A percentile compares a stretch with the other conserved stretches of the same genome.
Conservation (phyloP, 805 yeast genomes). For the Schizosaccharomyces osmophilus region DNA sequence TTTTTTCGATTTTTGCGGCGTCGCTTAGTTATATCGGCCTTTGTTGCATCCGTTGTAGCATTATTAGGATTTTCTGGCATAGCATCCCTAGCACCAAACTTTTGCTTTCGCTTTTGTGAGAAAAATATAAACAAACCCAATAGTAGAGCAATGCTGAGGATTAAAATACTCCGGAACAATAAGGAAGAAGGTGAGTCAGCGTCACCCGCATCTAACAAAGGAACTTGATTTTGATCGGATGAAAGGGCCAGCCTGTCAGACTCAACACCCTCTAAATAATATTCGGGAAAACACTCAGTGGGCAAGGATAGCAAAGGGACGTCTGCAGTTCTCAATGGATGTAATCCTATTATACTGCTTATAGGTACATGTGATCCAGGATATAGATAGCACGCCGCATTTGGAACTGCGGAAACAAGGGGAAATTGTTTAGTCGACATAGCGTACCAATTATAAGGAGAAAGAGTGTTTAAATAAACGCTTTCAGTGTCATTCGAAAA, state of each 20-base stretch:
- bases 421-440: slow-evolving; percentile 59
- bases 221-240: background rate
- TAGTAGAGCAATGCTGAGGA: background rate
- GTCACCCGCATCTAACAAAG: background rate
- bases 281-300: background rate
- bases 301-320: background rate
- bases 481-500: background rate
- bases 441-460: slow-evolving; percentile 39
- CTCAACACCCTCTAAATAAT: background rate
- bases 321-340: background rate
- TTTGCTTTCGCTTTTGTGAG: too few relatives aligned
- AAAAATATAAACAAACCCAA: background rate
- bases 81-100: background rate
- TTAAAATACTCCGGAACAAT: background rate
- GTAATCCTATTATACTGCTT: background rate
- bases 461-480: background rate
- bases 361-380: background rate
- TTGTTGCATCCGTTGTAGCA: background rate
- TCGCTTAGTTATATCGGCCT: background rate
- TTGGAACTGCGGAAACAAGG: slow-evolving; percentile 54
- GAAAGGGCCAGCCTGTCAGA: background rate
- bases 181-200: background rate
- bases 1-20: background rate
- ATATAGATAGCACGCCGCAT: slow-evolving; percentile 27
- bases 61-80: background rate